A percentile compares a stretch with the other conserved stretches of the same genome.
phyloP scores from a whole-genome alignment of 257 asterid species.

The Solanum pennellii region DNA sequence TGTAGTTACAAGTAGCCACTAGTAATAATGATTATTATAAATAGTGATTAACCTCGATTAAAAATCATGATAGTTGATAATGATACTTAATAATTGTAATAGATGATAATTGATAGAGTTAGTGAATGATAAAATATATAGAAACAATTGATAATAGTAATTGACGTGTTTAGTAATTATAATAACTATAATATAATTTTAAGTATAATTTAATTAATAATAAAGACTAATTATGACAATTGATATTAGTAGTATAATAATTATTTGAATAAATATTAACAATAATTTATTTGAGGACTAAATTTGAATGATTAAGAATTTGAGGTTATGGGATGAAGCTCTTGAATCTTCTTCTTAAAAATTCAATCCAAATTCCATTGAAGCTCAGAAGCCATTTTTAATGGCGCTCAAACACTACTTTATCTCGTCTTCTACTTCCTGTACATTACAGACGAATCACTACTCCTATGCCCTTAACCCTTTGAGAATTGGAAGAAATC shows the following conservation, averaged over 20 bases:
- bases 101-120: background rate
- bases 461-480: slow-evolving; percentile 6
- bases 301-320: too few relatives aligned
- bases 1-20: background rate
- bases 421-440: slow-evolving; percentile 7
- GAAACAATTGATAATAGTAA: background rate
- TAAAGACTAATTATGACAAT: background rate
- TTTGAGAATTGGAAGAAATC: slow-evolving; percentile 15
- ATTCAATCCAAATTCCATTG: background rate
- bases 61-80: too few relatives aligned
- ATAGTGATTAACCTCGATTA: background rate
- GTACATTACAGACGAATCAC: slow-evolving; percentile 9
- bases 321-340: background rate
- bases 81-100: background rate
- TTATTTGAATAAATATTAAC: too few relatives aligned
- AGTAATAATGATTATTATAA: background rate
- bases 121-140: background rate
- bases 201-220: background rate
- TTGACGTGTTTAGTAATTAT: background rate
- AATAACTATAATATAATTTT: background rate
- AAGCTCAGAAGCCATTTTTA: background rate
- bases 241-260: too few relatives aligned
- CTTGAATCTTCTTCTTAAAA: background rate
- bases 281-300: too few relatives aligned
- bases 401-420: slow-evolving; percentile 4